phyloP scores from a whole-genome alignment of 495 filamentous ascomycete genomes.

The Lophiotrema nucula region DNA sequence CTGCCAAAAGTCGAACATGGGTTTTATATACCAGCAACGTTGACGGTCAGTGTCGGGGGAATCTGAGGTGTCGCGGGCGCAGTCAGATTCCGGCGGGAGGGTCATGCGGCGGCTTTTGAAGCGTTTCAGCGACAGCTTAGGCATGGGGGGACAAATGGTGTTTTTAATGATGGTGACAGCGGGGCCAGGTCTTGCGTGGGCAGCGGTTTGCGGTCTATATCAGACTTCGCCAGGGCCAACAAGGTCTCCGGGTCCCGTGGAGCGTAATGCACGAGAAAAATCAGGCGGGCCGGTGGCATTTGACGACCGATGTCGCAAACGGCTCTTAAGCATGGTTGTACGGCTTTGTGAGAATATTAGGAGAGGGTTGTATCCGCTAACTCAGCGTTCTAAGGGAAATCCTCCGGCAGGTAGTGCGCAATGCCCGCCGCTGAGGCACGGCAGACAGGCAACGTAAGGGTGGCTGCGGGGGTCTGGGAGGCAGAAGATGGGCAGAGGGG shows the following conservation, averaged over 20 bases:
- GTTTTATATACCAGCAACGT: slow-evolving; percentile 24
- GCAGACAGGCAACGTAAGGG: slow-evolving; percentile 27
- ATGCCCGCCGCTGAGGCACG: slow-evolving; percentile 24
- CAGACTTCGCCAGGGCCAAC: slow-evolving; percentile 22
- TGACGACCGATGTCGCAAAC: slow-evolving; percentile 36
- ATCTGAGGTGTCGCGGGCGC: slow-evolving; percentile 10
- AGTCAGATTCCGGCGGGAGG: slow-evolving; percentile 25
- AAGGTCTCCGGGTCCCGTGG: slow-evolving; percentile 7
- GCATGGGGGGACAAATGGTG: slow-evolving; percentile 20
- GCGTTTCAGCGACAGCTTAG: slow-evolving; percentile 19
- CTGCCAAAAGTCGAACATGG: slow-evolving; percentile 55
- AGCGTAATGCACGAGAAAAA: slow-evolving; percentile 30
- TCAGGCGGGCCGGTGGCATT: slow-evolving; percentile 34
- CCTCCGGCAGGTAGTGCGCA: slow-evolving; percentile 21
- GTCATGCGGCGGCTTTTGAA: slow-evolving; percentile 32
- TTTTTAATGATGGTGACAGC: slow-evolving; percentile 30
- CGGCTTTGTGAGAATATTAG: slow-evolving; percentile 26
- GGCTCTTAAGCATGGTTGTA: slow-evolving; percentile 37
- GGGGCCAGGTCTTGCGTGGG: slow-evolving; percentile 19
- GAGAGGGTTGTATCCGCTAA: slow-evolving; percentile 38
- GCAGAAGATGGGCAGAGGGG: slow-evolving; percentile 4
- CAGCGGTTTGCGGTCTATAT: slow-evolving; percentile 26
- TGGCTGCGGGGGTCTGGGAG: slow-evolving; percentile 11
- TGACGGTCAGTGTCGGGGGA: slow-evolving; percentile 6
- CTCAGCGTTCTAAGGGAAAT: slow-evolving; percentile 15